Percentiles rank a stretch among this genome's conserved stretches.
phyloP scores from a whole-genome alignment of 306 rosid genomes.

The Malus orientalis region DNA sequence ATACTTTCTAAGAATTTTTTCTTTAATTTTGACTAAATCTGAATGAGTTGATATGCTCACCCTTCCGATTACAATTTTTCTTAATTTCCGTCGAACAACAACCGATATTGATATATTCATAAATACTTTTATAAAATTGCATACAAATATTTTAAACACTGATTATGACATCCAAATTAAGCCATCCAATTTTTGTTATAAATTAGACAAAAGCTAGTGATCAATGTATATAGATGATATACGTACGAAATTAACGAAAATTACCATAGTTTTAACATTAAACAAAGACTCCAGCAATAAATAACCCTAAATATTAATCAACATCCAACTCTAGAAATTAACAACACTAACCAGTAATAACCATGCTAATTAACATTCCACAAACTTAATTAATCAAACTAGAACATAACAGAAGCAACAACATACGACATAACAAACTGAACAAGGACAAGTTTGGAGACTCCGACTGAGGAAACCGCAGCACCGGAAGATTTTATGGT shows the following conservation, averaged over 20 bases:
- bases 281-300: not conserved
- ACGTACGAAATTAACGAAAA: not conserved
- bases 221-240: not conserved
- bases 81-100: too few species aligned
- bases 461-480: slow-evolving; percentile 5
- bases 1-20: too few species aligned
- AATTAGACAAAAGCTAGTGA: not conserved
- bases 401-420: slow-evolving; percentile 13
- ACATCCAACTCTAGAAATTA: not conserved
- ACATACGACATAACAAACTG: slow-evolving; percentile 17
- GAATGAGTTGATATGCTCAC: too few species aligned
- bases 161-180: not conserved
- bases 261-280: not conserved
- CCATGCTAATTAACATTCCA: not conserved
- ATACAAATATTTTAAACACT: too few species aligned
- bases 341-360: not conserved
- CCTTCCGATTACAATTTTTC: too few species aligned
- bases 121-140: too few species aligned
- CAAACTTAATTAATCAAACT: not conserved
- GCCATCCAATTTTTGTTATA: not conserved
- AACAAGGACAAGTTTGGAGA: slow-evolving; percentile 18
- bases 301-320: not conserved
- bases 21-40: too few species aligned
- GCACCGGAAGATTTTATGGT: slow-evolving; percentile 18
- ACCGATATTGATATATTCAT: too few species aligned